Percentiles rank a stretch among this genome's conserved stretches.
Conservation (phyloP, 306 rosid genomes). For the Dryas octopetala region DNA sequence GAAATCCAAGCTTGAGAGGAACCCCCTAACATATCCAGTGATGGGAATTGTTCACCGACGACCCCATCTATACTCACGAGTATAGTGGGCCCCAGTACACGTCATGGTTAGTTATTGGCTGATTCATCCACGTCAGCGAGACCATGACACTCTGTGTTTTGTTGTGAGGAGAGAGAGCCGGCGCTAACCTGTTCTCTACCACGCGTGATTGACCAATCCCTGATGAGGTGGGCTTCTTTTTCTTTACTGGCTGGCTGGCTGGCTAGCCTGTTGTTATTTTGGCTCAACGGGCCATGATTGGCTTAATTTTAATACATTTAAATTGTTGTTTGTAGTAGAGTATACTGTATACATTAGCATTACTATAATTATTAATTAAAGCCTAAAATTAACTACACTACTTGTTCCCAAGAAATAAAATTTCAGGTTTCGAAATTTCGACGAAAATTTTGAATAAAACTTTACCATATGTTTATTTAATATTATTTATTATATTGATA, state of each 20-base stretch:
- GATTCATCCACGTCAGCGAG: conserved; percentile 15
- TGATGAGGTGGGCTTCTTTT: background rate
- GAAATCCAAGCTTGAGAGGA: too few relatives aligned
- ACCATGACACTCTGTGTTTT: background rate
- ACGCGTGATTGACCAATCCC: conserved; percentile 8
- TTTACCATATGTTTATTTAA: too few relatives aligned
- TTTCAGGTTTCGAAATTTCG: too few relatives aligned
- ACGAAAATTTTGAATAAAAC: too few relatives aligned
- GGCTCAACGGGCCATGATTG: background rate
- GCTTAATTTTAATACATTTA: too few relatives aligned
- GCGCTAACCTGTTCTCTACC: conserved; percentile 7
- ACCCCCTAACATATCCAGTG: background rate
- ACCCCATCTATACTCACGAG: background rate
- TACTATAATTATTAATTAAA: too few relatives aligned
- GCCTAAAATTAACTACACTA: too few relatives aligned
- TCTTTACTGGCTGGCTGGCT: background rate
- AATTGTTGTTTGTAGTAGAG: too few relatives aligned
- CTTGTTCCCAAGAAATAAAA: too few relatives aligned
- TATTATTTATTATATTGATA: too few relatives aligned
- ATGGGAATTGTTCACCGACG: background rate
- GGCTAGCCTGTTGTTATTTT: background rate
- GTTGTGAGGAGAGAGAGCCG: background rate
- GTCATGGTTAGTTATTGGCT: background rate
- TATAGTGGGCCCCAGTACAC: background rate
- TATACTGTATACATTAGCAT: too few relatives aligned